Evolutionary conservation across 1,284 basidiomycete species (phyloP).

Genomic region (Marasmius sp.): DNA sequence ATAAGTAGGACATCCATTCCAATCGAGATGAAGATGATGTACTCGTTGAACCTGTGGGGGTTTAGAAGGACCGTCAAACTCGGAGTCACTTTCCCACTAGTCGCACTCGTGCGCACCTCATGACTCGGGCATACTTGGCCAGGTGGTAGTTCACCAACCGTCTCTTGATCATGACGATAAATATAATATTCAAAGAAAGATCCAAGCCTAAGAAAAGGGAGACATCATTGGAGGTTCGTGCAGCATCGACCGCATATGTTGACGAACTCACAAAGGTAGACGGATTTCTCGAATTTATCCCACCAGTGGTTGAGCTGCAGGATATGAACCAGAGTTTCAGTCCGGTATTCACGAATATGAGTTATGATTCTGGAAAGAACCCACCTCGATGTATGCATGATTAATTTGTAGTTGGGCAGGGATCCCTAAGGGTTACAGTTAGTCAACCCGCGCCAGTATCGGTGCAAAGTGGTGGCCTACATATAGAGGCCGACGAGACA

Average conservation of each 20-base stretch:
- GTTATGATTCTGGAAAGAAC: background rate
- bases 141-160: background rate
- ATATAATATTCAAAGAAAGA: background rate
- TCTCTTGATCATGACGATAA: conserved; percentile 4
- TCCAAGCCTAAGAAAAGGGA: background rate
- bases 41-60: background rate
- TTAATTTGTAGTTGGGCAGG: conserved; percentile 3
- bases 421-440: background rate
- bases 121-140: conserved; percentile 4
- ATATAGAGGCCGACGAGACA: background rate
- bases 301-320: background rate
- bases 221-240: too few relatives aligned
- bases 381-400: background rate
- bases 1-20: conserved; percentile 1
- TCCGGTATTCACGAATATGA: background rate
- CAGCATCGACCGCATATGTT: too few relatives aligned
- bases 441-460: background rate
- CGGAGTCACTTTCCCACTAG: too few relatives aligned
- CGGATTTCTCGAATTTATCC: too few relatives aligned
- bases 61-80: too few relatives aligned
- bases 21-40: conserved; percentile 6
- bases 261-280: too few relatives aligned
- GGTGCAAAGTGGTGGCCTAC: background rate
- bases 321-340: background rate
- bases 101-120: background rate